Percentiles rank a stretch among this genome's conserved stretches.
Conservation (phyloP, 1,284 basidiomycete species). For the Trametes polyzona region DNA sequence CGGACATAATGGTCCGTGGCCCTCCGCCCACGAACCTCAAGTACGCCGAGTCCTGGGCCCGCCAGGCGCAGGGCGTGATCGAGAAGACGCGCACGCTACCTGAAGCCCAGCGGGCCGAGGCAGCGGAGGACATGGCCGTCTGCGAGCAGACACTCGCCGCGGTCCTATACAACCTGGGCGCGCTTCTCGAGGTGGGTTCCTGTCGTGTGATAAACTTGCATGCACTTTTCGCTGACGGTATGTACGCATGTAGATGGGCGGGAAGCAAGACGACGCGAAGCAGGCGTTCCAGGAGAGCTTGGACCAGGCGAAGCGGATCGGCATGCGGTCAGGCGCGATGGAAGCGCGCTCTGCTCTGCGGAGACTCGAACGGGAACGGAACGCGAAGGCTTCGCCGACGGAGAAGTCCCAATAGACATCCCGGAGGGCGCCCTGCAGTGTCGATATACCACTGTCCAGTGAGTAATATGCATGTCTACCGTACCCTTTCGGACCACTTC, state of each 20-base stretch:
- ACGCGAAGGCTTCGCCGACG: background rate
- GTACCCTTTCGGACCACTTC: no score
- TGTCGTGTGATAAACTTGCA: background rate
- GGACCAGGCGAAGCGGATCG: slow-evolving; percentile 52
- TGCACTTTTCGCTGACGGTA: background rate
- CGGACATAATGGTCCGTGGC: slow-evolving; percentile 58
- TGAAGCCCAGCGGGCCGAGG: slow-evolving; percentile 20
- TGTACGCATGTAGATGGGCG: slow-evolving; percentile 47
- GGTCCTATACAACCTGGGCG: slow-evolving; percentile 65
- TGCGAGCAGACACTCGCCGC: slow-evolving; percentile 66
- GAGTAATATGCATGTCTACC: no score
- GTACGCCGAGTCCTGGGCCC: slow-evolving; percentile 66
- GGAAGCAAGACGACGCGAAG: slow-evolving; percentile 49
- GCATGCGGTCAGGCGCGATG: slow-evolving; percentile 54
- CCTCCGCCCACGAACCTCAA: slow-evolving; percentile 49
- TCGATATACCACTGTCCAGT: no score
- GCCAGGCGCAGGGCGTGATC: slow-evolving; percentile 55
- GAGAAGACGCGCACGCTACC: slow-evolving; percentile 39
- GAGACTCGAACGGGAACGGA: slow-evolving; percentile 39
- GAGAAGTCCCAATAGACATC: background rate
- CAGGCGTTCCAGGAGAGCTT: slow-evolving; percentile 50
- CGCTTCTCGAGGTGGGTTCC: slow-evolving; percentile 45
- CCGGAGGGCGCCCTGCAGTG: no score
- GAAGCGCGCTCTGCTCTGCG: slow-evolving; percentile 52
- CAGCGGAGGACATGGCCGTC: slow-evolving; percentile 31